Conservation (phyloP, 2,329 filamentous ascomycete species). For the Penicillium sp. region DNA sequence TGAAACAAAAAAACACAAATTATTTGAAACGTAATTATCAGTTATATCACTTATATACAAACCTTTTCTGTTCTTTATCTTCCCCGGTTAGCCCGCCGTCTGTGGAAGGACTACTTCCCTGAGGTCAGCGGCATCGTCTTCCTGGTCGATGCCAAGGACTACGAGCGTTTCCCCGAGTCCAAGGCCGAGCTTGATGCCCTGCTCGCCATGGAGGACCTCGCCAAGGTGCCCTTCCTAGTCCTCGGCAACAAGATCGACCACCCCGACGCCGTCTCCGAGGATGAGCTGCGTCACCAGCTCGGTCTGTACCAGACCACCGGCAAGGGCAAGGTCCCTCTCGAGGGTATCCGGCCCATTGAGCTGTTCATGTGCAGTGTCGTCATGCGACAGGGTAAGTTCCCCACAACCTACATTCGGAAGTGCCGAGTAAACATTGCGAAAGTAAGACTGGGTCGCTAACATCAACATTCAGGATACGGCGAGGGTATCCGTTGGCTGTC, state of each 20-base stretch:
- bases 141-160: constrained; percentile 95
- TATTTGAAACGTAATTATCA: too few species aligned
- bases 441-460: not conserved
- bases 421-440: not conserved
- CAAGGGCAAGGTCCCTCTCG: constrained; percentile 89
- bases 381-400: constrained; percentile 79
- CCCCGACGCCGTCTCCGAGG: constrained; percentile 91
- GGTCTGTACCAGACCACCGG: constrained; percentile 95
- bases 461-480: constrained; percentile 65
- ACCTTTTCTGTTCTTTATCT: too few species aligned
- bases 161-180: constrained; percentile 89
- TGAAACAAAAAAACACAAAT: too few species aligned
- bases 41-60: too few species aligned
- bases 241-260: constrained; percentile 99
- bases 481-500: constrained; percentile 91
- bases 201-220: constrained; percentile 92
- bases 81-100: constrained; percentile 69
- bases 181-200: constrained; percentile 97
- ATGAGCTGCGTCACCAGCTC: constrained; percentile 87
- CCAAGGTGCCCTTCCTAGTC: constrained; percentile 93
- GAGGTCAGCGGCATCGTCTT: constrained; percentile 97
- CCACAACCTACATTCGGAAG: not conserved
- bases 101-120: constrained; percentile 97
- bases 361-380: constrained; percentile 99
- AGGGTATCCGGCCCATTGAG: constrained; percentile 93